Base-by-base conservation (phyloP, 2,329 filamentous ascomycete species). In the Fusarium xylarioides region DNA sequence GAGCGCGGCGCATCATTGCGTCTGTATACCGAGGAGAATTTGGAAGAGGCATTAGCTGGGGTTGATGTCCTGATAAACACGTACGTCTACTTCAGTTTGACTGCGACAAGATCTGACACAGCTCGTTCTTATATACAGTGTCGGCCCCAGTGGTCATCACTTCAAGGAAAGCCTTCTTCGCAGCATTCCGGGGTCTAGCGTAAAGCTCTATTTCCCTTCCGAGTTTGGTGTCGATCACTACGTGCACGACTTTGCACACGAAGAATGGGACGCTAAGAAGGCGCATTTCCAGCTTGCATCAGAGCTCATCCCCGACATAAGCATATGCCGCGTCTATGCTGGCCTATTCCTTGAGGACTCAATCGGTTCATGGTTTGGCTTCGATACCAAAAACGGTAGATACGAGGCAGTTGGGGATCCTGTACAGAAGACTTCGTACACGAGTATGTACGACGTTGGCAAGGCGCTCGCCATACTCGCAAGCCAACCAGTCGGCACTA, bases 141-240 rank as follows among this genome's bases (percentile, higher is more conserved):
- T 59, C 12, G 56, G 56, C 4, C 56, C 56, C 7, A 59, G 21
- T 26, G 56, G 56, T 8, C 56, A 59, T 15, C 44, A 59, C 56
- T 52, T 59, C 26, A 59, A 59, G 21, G 56, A 59, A 16, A n/a
- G 34, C 21, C 56, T 59, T 59, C 56, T 59, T 34, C 56, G 43
- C 11, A 40, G 26, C 21, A 59, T 59, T 32, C 34, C 34, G 26
- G 34, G 8, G 2, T 59, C 56, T 4, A 21, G 12, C 9, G 34
- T 52, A 0, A 59, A 59, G 56, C 56, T 59, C 35, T 59, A 59
- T 40, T 59, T 59, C 18, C 56, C 56, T 5, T 59, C 43, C 10
- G 56, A 59, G 43, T 59, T 59, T 35, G 56, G 56, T 14, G 56
- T 59, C 18, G 43, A 59, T 7, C 56, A 59, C 26, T 59, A 59